phyloP scores from a whole-genome alignment of 192 early-diverging fungal species.

The Coemansia biformis region DNA sequence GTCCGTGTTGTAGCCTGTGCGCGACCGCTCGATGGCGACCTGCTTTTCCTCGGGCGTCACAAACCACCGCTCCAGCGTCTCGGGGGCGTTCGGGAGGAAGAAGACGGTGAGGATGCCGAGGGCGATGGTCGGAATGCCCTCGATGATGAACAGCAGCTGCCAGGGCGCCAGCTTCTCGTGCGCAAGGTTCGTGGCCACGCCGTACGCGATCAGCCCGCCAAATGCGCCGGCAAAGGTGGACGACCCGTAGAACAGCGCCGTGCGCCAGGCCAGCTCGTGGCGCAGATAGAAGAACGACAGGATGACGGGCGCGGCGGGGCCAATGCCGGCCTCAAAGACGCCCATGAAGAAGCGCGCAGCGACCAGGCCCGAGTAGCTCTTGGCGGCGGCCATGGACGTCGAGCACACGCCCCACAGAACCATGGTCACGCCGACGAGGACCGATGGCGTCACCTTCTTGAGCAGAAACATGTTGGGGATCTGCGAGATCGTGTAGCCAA shows the following conservation, averaged over 20 bases:
- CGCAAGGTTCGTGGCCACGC: conserved; percentile 53
- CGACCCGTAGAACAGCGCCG: conserved; percentile 62
- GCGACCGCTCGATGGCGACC: conserved; percentile 52
- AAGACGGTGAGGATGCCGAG: conserved; percentile 55
- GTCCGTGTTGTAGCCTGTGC: conserved; percentile 39
- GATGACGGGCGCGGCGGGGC: conserved; percentile 65
- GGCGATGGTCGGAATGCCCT: conserved; percentile 58
- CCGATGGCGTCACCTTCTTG: conserved; percentile 55
- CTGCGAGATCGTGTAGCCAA: conserved; percentile 68
- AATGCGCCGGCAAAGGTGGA: conserved; percentile 71
- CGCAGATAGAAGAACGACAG: conserved; percentile 69
- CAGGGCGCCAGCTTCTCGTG: conserved; percentile 55
- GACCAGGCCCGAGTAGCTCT: conserved; percentile 21
- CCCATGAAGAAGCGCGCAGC: conserved; percentile 53
- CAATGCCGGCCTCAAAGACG: conserved; percentile 62
- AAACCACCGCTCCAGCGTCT: conserved; percentile 42
- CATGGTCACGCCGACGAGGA: conserved; percentile 62
- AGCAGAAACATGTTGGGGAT: conserved; percentile 73
- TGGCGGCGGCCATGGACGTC: conserved; percentile 56
- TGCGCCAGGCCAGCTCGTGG: conserved; percentile 59
- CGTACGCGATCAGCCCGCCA: conserved; percentile 70
- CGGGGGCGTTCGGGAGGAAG: conserved; percentile 54
- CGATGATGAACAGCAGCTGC: conserved; percentile 70
- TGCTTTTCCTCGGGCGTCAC: conserved; percentile 51
- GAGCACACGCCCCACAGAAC: conserved; percentile 67